A percentile compares a stretch with the other conserved stretches of the same genome.
Evolutionary conservation across 306 rosid species (phyloP).

Genomic region (Lathyrus sativus): DNA sequence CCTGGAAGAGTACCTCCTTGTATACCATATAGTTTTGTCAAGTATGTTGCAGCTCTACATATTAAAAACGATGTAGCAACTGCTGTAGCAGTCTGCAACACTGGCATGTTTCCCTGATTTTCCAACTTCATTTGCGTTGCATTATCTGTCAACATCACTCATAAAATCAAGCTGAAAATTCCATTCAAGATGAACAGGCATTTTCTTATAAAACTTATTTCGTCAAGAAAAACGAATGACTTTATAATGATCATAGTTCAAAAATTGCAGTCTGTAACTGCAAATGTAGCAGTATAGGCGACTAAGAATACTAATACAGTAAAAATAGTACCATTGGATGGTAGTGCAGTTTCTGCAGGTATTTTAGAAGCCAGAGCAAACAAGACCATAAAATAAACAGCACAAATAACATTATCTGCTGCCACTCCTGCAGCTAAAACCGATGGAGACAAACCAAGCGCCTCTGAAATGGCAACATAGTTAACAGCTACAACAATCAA

Average conservation of each 20-base stretch:
- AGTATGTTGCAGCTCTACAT: constrained; percentile 53
- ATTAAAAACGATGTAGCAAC: constrained; percentile 57
- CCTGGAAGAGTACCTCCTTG: constrained; percentile 65
- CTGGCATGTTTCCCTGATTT: constrained; percentile 37
- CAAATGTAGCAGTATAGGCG: background rate
- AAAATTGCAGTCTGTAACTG: background rate
- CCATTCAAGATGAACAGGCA: background rate
- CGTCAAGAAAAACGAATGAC: background rate
- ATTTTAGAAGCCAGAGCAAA: constrained; percentile 75
- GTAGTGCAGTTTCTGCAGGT: constrained; percentile 56
- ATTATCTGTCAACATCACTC: constrained; percentile 44
- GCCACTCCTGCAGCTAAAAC: constrained; percentile 80
- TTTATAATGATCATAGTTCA: background rate
- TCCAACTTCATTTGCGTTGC: constrained; percentile 37
- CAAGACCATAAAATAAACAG: constrained; percentile 65
- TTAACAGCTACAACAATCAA: constrained; percentile 65
- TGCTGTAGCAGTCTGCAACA: constrained; percentile 57
- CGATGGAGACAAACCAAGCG: constrained; percentile 63
- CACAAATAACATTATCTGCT: constrained; percentile 81
- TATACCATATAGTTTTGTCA: constrained; percentile 49
- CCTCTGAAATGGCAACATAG: constrained; percentile 76
- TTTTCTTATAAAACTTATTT: background rate
- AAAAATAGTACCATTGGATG: constrained; percentile 43
- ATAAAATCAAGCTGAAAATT: background rate
- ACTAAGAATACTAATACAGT: background rate